These are phyloP conservation scores for Aspergillus conjunctus DNA, from an alignment of 495 filamentous ascomycete species.

Conservation along the genomic window DNA sequence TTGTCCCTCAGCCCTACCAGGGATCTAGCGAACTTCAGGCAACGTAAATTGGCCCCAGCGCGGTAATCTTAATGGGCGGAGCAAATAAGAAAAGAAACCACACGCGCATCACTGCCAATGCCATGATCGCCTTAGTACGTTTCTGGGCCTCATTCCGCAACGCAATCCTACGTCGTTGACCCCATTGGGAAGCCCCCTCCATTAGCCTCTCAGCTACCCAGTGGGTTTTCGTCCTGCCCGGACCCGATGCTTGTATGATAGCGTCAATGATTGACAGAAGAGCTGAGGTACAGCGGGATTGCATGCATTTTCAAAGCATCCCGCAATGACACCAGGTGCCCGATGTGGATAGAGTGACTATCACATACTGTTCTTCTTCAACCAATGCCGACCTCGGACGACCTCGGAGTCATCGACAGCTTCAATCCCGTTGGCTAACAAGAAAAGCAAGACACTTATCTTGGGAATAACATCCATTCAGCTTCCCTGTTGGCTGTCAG, in stretches of 20 bases:
- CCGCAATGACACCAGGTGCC: neutral
- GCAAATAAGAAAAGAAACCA: slow-evolving; percentile 1
- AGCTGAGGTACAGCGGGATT: neutral
- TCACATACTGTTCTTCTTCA: neutral
- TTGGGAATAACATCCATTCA: slow-evolving; percentile 15
- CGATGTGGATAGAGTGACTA: neutral
- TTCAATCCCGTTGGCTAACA: neutral
- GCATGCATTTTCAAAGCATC: neutral
- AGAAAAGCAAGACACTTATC: slow-evolving; percentile 10
- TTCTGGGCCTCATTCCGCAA: neutral
- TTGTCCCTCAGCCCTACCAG: slow-evolving; percentile 24
- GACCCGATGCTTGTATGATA: neutral
- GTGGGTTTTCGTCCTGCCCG: slow-evolving; percentile 3
- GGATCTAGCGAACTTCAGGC: slow-evolving; percentile 9
- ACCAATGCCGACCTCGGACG: neutral
- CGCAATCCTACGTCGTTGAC: neutral
- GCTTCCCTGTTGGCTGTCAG: slow-evolving; percentile 23
- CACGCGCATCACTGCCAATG: neutral
- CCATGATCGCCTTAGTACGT: neutral
- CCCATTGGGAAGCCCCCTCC: neutral
- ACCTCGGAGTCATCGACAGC: neutral
- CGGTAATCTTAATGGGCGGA: neutral
- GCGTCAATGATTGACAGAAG: neutral
- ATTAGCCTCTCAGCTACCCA: slow-evolving; percentile 11
- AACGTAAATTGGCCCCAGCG: neutral